Evolutionary conservation across 371 early-diverging fungal species (phyloP).

Genomic region (Vittaforma corneae): DNA sequence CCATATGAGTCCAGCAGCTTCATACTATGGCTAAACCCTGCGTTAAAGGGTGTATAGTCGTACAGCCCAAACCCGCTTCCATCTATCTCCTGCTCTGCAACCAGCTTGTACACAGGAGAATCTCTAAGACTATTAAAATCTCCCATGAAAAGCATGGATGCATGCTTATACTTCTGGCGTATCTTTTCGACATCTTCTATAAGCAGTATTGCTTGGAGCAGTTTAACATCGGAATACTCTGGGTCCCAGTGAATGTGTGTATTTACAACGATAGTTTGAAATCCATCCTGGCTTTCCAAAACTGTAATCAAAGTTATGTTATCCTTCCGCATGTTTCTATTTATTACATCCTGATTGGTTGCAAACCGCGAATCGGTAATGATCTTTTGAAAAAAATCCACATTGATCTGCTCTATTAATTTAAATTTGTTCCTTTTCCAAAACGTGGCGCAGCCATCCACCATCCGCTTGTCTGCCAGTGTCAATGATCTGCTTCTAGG

Average conservation of each 20-base stretch:
- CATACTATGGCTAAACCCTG: constrained; percentile 39
- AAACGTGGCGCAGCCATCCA: constrained; percentile 94
- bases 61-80: constrained; percentile 65
- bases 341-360: constrained; percentile 76
- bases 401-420: constrained; percentile 66
- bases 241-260: constrained; percentile 62
- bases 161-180: constrained; percentile 51
- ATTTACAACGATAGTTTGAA: constrained; percentile 69
- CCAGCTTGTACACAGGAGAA: constrained; percentile 79
- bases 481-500: constrained; percentile 80
- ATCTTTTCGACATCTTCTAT: constrained; percentile 72
- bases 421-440: constrained; percentile 69
- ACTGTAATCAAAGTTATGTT: constrained; percentile 77
- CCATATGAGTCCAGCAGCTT: constrained; percentile 60
- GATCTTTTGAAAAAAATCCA: constrained; percentile 83
- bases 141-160: constrained; percentile 62
- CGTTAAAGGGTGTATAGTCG: constrained; percentile 71
- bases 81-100: constrained; percentile 59
- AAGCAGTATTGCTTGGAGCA: constrained; percentile 84
- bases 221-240: constrained; percentile 80
- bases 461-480: constrained; percentile 71
- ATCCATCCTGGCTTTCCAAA: constrained; percentile 61
- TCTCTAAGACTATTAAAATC: constrained; percentile 86
- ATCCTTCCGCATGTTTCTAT: constrained; percentile 78
- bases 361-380: constrained; percentile 72